Evolutionary conservation across 1,284 basidiomycete species (phyloP).

Genomic region (Pseudozyma sp.): DNA sequence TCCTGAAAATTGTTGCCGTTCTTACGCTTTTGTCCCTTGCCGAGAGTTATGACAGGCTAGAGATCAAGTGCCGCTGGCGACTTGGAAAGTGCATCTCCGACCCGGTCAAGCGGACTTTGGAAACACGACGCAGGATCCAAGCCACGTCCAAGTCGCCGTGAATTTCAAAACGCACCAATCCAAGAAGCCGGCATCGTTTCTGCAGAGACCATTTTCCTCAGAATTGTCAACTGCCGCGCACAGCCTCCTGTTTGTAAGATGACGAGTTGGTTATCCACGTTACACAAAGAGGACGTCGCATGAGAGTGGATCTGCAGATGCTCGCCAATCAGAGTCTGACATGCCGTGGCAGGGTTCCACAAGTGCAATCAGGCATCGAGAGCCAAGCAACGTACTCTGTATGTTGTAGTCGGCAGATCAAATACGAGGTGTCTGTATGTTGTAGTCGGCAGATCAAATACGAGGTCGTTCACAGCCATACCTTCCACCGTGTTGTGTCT

Average conservation of each 20-base stretch:
- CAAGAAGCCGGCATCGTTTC: too few species aligned
- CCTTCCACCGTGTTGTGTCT: too few species aligned
- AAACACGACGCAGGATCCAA: background rate
- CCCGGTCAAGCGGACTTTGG: background rate
- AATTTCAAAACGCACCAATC: background rate
- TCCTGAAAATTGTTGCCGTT: too few species aligned
- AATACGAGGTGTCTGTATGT: too few species aligned
- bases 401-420: too few species aligned
- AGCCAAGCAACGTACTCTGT: too few species aligned
- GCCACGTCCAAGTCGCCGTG: constrained; percentile 1
- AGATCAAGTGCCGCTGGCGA: background rate
- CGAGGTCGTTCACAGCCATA: too few species aligned
- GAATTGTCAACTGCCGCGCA: background rate
- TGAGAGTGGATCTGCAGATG: background rate
- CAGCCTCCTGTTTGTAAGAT: background rate
- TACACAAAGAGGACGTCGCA: background rate
- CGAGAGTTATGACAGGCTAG: background rate
- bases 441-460: too few species aligned
- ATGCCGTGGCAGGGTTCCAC: background rate
- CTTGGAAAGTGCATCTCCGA: background rate
- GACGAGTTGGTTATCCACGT: background rate
- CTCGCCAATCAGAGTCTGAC: background rate
- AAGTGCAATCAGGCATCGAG: too few species aligned
- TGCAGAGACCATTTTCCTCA: background rate
- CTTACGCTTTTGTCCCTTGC: background rate